Conservation (phyloP, 257 asterid genomes). For the Ocimum tenuiflorum region DNA sequence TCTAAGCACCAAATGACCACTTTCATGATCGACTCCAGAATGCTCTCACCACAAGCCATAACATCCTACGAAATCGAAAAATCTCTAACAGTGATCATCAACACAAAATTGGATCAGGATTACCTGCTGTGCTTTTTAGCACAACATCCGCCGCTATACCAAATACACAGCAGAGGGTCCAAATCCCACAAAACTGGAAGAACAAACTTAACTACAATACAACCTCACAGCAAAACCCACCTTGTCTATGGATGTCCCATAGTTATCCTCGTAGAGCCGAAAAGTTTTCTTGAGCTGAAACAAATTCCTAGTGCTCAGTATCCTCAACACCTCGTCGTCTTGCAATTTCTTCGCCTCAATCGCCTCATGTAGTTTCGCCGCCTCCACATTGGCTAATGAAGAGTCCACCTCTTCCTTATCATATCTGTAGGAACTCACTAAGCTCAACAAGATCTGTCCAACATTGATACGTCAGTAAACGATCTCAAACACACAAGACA, state of each 20-base stretch:
- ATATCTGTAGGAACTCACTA: conserved; percentile 66
- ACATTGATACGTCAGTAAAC: neutral
- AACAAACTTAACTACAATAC: neutral
- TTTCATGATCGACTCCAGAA: conserved; percentile 41
- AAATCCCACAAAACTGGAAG: neutral
- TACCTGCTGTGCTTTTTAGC: too few relatives aligned
- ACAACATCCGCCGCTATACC: too few relatives aligned
- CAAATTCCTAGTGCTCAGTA: conserved; percentile 55
- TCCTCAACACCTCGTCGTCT: conserved; percentile 36
- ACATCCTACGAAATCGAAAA: conserved; percentile 42
- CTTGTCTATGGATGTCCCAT: conserved; percentile 54
- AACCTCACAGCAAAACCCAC: conserved; percentile 18
- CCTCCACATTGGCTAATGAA: conserved; percentile 45
- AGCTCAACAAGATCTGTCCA: conserved; percentile 32
- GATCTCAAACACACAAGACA: neutral
- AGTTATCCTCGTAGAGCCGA: conserved; percentile 43
- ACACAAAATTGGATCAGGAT: too few relatives aligned
- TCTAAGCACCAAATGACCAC: conserved; percentile 61
- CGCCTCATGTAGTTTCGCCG: conserved; percentile 45
- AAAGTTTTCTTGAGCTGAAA: conserved; percentile 68
- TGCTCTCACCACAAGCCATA: conserved; percentile 42
- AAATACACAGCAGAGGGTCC: too few relatives aligned
- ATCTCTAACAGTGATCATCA: neutral
- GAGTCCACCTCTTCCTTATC: conserved; percentile 52
- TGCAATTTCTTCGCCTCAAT: conserved; percentile 37